Evolutionary conservation across 768 basidiomycete species (phyloP).

Genomic region (Rubroboletus pulcherrimus): DNA sequence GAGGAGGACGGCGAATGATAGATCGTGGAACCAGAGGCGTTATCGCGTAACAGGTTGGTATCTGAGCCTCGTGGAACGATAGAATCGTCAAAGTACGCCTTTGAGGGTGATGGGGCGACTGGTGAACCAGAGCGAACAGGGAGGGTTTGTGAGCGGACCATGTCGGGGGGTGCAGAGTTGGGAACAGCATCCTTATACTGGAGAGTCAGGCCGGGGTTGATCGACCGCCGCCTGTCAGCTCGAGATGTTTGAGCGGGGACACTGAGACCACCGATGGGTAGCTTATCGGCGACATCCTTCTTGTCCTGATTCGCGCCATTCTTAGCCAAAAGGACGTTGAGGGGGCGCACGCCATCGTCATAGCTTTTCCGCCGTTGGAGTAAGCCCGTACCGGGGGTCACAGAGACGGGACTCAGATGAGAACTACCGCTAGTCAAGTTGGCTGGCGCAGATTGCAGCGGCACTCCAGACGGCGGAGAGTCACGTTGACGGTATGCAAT

Average conservation of each 20-base stretch:
- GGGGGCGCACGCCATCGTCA: slow-evolving; percentile 41
- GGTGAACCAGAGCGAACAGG: slow-evolving; percentile 28
- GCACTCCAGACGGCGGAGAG: neutral
- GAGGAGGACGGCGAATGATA: slow-evolving; percentile 40
- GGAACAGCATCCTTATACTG: slow-evolving; percentile 16
- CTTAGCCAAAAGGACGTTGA: slow-evolving; percentile 32
- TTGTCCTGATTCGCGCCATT: slow-evolving; percentile 10
- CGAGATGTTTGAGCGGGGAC: slow-evolving; percentile 33
- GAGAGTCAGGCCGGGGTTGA: slow-evolving; percentile 48
- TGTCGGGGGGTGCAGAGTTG: slow-evolving; percentile 21
- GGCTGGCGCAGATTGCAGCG: slow-evolving; percentile 19
- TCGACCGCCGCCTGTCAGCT: slow-evolving; percentile 48
- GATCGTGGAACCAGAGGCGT: slow-evolving; percentile 24
- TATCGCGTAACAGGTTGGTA: slow-evolving; percentile 25
- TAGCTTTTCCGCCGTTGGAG: slow-evolving; percentile 40
- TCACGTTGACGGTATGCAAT: neutral
- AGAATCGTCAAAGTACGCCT: slow-evolving; percentile 12
- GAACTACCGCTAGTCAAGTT: slow-evolving; percentile 1
- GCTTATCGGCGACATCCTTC: slow-evolving; percentile 7
- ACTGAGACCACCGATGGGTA: slow-evolving; percentile 16
- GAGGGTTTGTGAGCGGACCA: slow-evolving; percentile 30
- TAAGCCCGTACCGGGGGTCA: slow-evolving; percentile 3
- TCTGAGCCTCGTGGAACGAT: slow-evolving; percentile 22
- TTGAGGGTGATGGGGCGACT: slow-evolving; percentile 16
- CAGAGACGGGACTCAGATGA: slow-evolving; percentile 24